Conservation (phyloP, 2,329 filamentous ascomycete genomes). For the Neofusicoccum umdonicola region DNA sequence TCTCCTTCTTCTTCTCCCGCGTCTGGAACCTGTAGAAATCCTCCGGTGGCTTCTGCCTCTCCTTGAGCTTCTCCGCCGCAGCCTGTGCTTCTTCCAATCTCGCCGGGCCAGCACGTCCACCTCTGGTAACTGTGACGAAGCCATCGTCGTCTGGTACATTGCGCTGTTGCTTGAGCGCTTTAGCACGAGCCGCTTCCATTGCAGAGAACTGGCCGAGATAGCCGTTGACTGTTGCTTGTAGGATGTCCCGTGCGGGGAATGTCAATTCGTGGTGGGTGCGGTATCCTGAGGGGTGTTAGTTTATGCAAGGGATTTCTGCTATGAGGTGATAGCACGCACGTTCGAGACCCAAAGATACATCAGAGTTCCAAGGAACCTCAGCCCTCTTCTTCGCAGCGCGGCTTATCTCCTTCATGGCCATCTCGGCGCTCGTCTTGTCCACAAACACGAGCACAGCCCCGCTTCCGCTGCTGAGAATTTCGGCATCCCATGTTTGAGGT, state of each 20-base stretch:
- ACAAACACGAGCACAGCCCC: constrained; percentile 81
- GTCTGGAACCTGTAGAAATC: constrained; percentile 86
- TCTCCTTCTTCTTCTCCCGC: constrained; percentile 73
- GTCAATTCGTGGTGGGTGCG: constrained; percentile 65
- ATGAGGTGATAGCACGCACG: constrained; percentile 39
- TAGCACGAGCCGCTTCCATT: constrained; percentile 64
- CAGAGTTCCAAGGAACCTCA: constrained; percentile 66
- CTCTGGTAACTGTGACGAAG: constrained; percentile 86
- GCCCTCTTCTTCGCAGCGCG: constrained; percentile 56
- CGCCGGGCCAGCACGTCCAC: constrained; percentile 71
- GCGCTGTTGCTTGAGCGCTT: constrained; percentile 61
- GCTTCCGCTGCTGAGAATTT: constrained; percentile 69
- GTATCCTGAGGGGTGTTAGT: constrained; percentile 46
- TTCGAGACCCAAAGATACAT: constrained; percentile 47
- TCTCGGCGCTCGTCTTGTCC: constrained; percentile 74
- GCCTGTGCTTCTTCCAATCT: constrained; percentile 67
- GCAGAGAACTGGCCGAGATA: constrained; percentile 79
- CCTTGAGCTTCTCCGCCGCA: constrained; percentile 57
- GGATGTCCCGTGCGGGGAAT: constrained; percentile 64
- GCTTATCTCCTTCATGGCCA: constrained; percentile 73
- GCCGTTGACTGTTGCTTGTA: constrained; percentile 75
- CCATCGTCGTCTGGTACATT: constrained; percentile 90
- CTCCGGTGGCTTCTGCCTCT: constrained; percentile 59
- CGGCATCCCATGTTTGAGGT: constrained; percentile 70
- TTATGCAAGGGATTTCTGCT: neutral